Percentiles rank a stretch among this genome's conserved stretches.
phyloP scores from a whole-genome alignment of 2,329 filamentous ascomycete genomes.

The Boeremia exigua region DNA sequence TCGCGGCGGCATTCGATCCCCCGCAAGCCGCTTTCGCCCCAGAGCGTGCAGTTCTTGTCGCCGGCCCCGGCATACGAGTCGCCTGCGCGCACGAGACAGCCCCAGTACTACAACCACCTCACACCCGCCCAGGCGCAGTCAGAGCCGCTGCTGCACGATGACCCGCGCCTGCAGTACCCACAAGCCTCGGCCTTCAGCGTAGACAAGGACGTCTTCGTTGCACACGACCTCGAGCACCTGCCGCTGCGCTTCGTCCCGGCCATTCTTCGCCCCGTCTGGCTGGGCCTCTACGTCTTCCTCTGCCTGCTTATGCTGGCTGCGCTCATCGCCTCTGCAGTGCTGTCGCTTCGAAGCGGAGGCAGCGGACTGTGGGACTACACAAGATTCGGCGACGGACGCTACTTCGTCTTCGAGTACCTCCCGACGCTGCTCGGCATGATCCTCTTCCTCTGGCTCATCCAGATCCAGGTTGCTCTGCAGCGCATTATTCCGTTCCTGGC shows the following conservation, averaged over 20 bases:
- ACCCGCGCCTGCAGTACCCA: conserved; percentile 5
- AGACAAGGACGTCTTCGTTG: conserved; percentile 54
- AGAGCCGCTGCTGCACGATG: conserved; percentile 9
- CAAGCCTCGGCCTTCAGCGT: conserved; percentile 21
- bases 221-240: conserved; percentile 52
- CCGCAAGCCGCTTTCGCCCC: conserved; percentile 14
- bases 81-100: conserved; percentile 8
- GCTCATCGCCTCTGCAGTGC: conserved; percentile 71
- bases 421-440: conserved; percentile 77
- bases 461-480: conserved; percentile 74
- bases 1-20: conserved; percentile 14
- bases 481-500: conserved; percentile 78
- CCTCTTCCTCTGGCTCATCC: conserved; percentile 78
- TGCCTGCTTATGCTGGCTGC: conserved; percentile 74
- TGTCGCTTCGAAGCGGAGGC: conserved; percentile 56
- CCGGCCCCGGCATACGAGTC: conserved; percentile 15
- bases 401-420: conserved; percentile 86
- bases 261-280: conserved; percentile 70
- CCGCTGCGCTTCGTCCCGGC: conserved; percentile 72
- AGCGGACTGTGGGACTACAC: conserved; percentile 70
- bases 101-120: conserved; percentile 9
- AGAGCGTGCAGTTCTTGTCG: conserved; percentile 13
- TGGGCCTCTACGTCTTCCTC: conserved; percentile 65
- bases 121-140: conserved; percentile 9
- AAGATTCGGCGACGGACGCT: conserved; percentile 72